Evolutionary conservation across 805 yeast genomes (phyloP), one percentile per base, ranked within the genome.

Genomic region (Candida suzukii): DNA sequence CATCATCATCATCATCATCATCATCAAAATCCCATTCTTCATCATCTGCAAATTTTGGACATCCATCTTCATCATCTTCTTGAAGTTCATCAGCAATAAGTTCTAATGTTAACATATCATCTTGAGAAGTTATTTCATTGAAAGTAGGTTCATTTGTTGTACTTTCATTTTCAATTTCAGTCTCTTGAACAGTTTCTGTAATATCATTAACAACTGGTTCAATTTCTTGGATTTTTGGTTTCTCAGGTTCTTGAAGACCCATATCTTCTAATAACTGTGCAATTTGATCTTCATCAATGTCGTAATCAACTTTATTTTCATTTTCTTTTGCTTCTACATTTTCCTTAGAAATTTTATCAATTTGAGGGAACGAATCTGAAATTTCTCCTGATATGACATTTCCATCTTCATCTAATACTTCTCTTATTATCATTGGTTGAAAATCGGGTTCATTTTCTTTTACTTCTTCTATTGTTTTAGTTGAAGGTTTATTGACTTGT

Each of bases 371-470:
- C 13, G 10, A 14, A 6, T n/a, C 10, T 4, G 30, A 25, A 3
- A 19, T 29, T 55, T 63, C 8, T 67, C 69, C n/a, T 32, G 52
- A 57, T 3, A 83, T 55, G 1, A 84, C 67, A 47, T 84, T 80
- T 0, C 84, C 96, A 21, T 82, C 79, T 2, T 84, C 95, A 58
- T 88, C 95, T 19, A 88, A 57, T 39, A 78, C 83, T 53, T 88
- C 96, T 41, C 77, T 68, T 19, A 88, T 87, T 44, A 85, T 91
- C 73, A 84, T 76, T n/a, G 44, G 53, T 41, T 26, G 47, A 44
- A 37, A 71, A 42, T 38, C 38, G 13, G 24, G 8, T n/a, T 26
- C 21, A 8, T 39, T 24, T 28, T 48, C 24, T 69, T 73, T 24
- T n/a, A n/a, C 56, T 46, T 4, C 74, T 60, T 41, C 68, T 69